Percentiles rank a stretch among this genome's conserved stretches.
phyloP scores from a whole-genome alignment of 345 rosid genomes.

The Syzygium aromaticum region DNA sequence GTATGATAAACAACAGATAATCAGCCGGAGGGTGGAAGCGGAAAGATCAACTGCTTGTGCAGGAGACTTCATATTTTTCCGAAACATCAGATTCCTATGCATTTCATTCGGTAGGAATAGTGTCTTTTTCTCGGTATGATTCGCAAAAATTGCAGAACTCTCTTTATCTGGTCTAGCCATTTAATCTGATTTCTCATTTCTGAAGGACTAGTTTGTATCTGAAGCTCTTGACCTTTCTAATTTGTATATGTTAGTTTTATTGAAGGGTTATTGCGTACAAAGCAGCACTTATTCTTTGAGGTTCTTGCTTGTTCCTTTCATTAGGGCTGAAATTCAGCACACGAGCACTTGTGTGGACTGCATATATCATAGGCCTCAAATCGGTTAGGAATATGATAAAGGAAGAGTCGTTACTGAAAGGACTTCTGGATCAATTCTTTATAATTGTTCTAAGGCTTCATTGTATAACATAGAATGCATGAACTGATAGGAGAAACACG shows the following conservation, averaged over 20 bases:
- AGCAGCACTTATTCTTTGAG: too few species aligned
- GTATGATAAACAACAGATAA: not conserved
- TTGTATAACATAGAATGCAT: not conserved
- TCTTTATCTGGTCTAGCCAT: not conserved
- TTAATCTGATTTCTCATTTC: not conserved
- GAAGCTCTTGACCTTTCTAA: not conserved
- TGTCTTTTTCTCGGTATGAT: not conserved
- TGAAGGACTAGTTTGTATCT: not conserved
- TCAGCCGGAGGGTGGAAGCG: not conserved
- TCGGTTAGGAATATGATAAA: too few species aligned
- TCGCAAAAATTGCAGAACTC: not conserved
- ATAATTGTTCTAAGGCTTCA: not conserved
- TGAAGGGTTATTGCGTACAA: too few species aligned
- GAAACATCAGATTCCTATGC: not conserved
- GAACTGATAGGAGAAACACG: not conserved
- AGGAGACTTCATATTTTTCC: not conserved
- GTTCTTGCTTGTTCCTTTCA: too few species aligned
- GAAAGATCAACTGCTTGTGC: not conserved
- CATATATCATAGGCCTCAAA: too few species aligned
- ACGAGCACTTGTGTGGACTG: too few species aligned
- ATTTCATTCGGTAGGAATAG: not conserved
- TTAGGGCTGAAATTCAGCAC: too few species aligned
- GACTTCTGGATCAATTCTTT: not conserved
- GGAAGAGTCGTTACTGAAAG: not conserved
- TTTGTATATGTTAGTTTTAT: not conserved